phyloP scores from a whole-genome alignment of 345 rosid species.

The Gossypium raimondii region DNA sequence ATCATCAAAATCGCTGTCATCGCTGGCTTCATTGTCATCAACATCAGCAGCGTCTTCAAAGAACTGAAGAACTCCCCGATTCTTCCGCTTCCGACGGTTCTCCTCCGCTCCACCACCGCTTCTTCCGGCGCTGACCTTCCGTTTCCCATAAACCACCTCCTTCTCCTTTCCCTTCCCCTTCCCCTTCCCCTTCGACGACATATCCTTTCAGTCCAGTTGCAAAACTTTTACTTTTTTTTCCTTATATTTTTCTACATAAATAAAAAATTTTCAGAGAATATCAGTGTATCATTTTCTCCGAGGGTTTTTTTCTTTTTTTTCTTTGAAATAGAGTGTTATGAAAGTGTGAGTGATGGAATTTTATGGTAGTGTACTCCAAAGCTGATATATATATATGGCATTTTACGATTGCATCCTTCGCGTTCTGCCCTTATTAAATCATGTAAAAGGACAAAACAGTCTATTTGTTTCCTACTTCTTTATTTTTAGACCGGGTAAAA shows the following conservation, averaged over 20 bases:
- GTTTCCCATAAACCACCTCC: slow-evolving; percentile 35
- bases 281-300: not conserved
- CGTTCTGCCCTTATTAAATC: not conserved
- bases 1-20: slow-evolving; percentile 32
- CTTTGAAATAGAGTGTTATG: not conserved
- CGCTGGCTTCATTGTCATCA: slow-evolving; percentile 39
- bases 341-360: not conserved
- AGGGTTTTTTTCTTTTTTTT: not conserved
- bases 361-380: not conserved
- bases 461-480: no score
- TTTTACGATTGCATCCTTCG: not conserved
- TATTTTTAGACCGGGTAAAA: no score
- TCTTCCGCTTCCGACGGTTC: slow-evolving; percentile 36
- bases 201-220: not conserved
- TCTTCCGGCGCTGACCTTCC: slow-evolving; percentile 26
- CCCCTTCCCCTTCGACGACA: slow-evolving; percentile 34
- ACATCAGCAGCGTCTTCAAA: slow-evolving; percentile 56
- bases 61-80: slow-evolving; percentile 54
- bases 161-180: slow-evolving; percentile 40
- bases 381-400: not conserved
- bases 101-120: slow-evolving; percentile 26
- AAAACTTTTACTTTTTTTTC: not conserved
- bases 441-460: not conserved
- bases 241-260: not conserved
- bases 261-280: not conserved